Evolutionary conservation across 208 protist genomes (phyloP).

Genomic region (Acanthamoeba royreba): DNA sequence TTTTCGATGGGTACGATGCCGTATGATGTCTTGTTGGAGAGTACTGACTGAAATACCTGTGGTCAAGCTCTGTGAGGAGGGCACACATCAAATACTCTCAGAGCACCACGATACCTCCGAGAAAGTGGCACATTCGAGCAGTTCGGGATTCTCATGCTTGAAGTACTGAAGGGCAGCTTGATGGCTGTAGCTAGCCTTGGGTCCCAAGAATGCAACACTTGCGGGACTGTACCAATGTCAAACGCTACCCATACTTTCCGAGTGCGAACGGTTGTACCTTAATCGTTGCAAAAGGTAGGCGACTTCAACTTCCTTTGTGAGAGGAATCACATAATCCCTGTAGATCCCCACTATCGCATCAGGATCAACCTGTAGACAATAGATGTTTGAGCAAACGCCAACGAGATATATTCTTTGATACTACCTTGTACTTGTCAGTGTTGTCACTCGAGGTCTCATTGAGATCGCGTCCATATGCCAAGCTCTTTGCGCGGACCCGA

Average conservation of each 20-base stretch:
- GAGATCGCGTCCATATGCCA: conserved; percentile 56
- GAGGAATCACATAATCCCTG: conserved; percentile 71
- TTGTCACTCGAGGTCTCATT: neutral
- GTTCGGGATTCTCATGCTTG: neutral
- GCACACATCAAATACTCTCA: neutral
- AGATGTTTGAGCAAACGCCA: no score
- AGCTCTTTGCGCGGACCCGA: conserved; percentile 65
- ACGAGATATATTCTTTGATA: neutral
- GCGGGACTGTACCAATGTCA: neutral
- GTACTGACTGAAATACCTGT: conserved; percentile 47
- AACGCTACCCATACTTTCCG: neutral
- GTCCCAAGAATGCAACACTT: neutral
- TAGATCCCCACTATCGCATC: conserved; percentile 68
- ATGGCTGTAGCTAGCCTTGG: conserved; percentile 8
- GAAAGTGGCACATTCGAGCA: neutral
- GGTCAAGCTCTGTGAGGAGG: neutral
- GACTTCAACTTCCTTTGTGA: conserved; percentile 80
- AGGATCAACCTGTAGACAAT: conserved; percentile 69
- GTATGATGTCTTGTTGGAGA: conserved; percentile 49
- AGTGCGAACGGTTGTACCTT: neutral
- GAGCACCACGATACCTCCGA: neutral
- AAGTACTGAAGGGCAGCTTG: conserved; percentile 50
- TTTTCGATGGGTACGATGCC: conserved; percentile 52
- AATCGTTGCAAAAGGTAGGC: conserved; percentile 73
- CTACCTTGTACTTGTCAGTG: neutral